Percentiles rank a stretch among this genome's conserved stretches.
phyloP scores from a whole-genome alignment of 768 basidiomycete genomes.

The Naematelia aurantialba region DNA sequence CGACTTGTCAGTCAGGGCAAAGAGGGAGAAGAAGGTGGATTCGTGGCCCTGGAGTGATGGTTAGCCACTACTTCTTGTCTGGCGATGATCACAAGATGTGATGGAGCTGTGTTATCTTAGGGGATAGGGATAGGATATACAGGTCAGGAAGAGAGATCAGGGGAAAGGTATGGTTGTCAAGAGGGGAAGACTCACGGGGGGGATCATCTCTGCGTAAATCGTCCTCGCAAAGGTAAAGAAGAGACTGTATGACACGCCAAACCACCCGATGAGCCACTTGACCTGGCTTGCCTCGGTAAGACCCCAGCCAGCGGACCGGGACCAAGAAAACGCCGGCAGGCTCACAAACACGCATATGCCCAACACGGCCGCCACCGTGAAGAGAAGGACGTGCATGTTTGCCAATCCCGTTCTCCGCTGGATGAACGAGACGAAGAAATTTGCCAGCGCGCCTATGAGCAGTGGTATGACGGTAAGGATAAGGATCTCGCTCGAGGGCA shows the following conservation, averaged over 20 bases:
- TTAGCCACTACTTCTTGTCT: not conserved
- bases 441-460: not conserved
- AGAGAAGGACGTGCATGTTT: not conserved
- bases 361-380: not conserved
- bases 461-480: not conserved
- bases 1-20: slow-evolving; percentile 80
- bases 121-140: too few species aligned
- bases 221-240: slow-evolving; percentile 88
- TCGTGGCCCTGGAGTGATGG: slow-evolving; percentile 61
- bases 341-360: not conserved
- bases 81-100: too few species aligned
- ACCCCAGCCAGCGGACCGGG: not conserved
- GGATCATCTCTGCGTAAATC: slow-evolving; percentile 80
- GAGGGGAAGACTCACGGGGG: slow-evolving; percentile 52
- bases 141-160: not conserved
- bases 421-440: not conserved
- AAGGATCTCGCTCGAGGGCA: not conserved
- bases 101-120: too few species aligned
- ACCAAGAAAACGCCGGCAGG: not conserved
- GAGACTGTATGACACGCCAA: slow-evolving; percentile 61
- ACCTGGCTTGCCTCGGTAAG: not conserved
- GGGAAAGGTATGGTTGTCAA: not conserved
- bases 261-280: not conserved
- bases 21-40: slow-evolving; percentile 79
- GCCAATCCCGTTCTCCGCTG: not conserved